Percentiles rank a stretch among this genome's conserved stretches.
phyloP scores from a whole-genome alignment of 495 filamentous ascomycete species.

The Sporormia fimetaria region DNA sequence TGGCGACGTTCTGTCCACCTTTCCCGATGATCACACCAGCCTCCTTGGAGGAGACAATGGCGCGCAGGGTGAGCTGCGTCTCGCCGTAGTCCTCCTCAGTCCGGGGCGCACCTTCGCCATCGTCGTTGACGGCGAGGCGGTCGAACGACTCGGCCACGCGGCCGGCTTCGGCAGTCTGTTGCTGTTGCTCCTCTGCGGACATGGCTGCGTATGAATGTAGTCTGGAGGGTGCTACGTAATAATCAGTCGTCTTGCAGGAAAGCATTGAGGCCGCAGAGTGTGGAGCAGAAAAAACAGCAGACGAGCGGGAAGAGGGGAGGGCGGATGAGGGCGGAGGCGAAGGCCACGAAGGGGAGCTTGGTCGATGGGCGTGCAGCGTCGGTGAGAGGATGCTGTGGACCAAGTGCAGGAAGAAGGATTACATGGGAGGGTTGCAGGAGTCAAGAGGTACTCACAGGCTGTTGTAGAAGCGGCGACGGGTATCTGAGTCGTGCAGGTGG shows the following conservation, averaged over 20 bases:
- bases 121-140: constrained; percentile 24
- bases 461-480: constrained; percentile 26
- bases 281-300: no score
- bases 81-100: constrained; percentile 95
- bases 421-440: constrained; percentile 23
- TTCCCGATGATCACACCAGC: constrained; percentile 98
- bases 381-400: constrained; percentile 18
- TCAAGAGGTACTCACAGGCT: constrained; percentile 24
- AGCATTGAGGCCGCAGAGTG: no score
- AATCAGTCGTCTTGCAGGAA: no score
- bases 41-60: constrained; percentile 97
- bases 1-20: constrained; percentile 94
- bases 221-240: constrained; percentile 9
- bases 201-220: constrained; percentile 26
- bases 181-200: constrained; percentile 30
- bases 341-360: constrained; percentile 1
- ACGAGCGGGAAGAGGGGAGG: constrained; percentile 6
- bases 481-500: no score
- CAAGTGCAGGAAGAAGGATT: no score
- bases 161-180: constrained; percentile 23
- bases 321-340: constrained; percentile 12
- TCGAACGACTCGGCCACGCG: constrained; percentile 27
- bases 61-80: constrained; percentile 81
- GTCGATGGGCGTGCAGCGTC: constrained; percentile 9
- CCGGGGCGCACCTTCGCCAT: constrained; percentile 28